These are phyloP conservation scores for Dipodascus albidus DNA, from an alignment of 805 yeast genomes.

Conservation along the genomic window DNA sequence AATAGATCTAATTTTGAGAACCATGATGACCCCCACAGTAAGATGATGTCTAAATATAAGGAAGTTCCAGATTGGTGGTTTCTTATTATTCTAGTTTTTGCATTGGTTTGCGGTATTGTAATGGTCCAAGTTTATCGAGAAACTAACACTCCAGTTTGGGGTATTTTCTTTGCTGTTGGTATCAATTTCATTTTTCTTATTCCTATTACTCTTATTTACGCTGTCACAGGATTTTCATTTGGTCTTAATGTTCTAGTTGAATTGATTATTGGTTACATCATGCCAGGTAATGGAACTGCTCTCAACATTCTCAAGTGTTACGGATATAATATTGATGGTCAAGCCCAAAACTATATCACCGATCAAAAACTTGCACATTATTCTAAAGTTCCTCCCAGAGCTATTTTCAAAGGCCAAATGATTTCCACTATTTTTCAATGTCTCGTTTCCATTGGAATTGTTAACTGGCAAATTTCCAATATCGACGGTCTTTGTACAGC, in stretches of 20 bases:
- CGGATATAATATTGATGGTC: slow-evolving; percentile 36
- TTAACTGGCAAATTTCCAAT: slow-evolving; percentile 25
- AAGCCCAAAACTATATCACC: slow-evolving; percentile 50
- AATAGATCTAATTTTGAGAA: neutral
- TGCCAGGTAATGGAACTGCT: slow-evolving; percentile 51
- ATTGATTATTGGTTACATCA: slow-evolving; percentile 51
- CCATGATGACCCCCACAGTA: slow-evolving; percentile 27
- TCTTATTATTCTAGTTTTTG: slow-evolving; percentile 31
- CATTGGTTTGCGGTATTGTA: slow-evolving; percentile 24
- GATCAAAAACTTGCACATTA: slow-evolving; percentile 41
- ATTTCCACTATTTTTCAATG: slow-evolving; percentile 31
- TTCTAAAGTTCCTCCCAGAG: slow-evolving; percentile 31
- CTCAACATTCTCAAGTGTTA: slow-evolving; percentile 40
- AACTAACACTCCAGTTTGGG: slow-evolving; percentile 33
- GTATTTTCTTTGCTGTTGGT: slow-evolving; percentile 44
- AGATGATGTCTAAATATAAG: slow-evolving; percentile 28
- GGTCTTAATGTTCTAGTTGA: slow-evolving; percentile 54
- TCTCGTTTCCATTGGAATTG: slow-evolving; percentile 21
- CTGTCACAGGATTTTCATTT: slow-evolving; percentile 46
- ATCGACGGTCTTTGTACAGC: slow-evolving; percentile 21
- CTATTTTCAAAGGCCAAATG: slow-evolving; percentile 32
- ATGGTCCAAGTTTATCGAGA: slow-evolving; percentile 13
- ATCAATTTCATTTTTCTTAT: slow-evolving; percentile 46
- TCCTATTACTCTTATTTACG: slow-evolving; percentile 50
- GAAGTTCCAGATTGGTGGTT: slow-evolving; percentile 70